A percentile compares a stretch with the other conserved stretches of the same genome.
Evolutionary conservation across 345 rosid species (phyloP).

Genomic region (Anacardium occidentale): DNA sequence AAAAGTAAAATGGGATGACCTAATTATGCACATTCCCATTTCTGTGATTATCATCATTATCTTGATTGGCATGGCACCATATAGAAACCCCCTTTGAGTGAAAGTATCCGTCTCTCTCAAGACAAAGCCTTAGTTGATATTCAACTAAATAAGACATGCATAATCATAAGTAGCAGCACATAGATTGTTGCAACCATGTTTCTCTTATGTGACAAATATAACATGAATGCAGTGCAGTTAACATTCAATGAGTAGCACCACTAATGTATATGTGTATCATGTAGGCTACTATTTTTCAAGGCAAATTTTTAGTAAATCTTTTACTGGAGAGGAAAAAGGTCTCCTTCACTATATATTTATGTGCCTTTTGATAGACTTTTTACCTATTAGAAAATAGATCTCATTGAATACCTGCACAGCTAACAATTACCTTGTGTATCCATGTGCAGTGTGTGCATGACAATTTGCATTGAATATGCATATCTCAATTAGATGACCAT

Average conservation of each 20-base stretch:
- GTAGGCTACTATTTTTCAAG: background rate
- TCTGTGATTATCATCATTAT: background rate
- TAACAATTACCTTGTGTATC: background rate
- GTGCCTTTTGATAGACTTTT: background rate
- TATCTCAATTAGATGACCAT: background rate
- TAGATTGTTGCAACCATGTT: background rate
- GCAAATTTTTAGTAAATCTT: background rate
- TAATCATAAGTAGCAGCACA: background rate
- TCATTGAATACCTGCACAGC: background rate
- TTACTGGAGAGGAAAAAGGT: background rate
- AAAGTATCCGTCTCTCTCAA: background rate
- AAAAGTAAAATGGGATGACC: background rate
- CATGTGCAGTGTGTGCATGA: background rate
- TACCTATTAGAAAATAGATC: background rate
- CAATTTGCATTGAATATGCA: background rate
- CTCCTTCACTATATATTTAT: background rate
- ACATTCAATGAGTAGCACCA: background rate
- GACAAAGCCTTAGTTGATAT: background rate
- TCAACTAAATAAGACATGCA: background rate
- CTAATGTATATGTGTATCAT: background rate
- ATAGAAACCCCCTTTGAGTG: background rate
- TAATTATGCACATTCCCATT: background rate
- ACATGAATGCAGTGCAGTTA: background rate
- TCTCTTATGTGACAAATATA: background rate
- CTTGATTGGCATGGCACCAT: background rate